Conservation (phyloP, 768 basidiomycete species). For the Suillus fuscotomentosus region DNA sequence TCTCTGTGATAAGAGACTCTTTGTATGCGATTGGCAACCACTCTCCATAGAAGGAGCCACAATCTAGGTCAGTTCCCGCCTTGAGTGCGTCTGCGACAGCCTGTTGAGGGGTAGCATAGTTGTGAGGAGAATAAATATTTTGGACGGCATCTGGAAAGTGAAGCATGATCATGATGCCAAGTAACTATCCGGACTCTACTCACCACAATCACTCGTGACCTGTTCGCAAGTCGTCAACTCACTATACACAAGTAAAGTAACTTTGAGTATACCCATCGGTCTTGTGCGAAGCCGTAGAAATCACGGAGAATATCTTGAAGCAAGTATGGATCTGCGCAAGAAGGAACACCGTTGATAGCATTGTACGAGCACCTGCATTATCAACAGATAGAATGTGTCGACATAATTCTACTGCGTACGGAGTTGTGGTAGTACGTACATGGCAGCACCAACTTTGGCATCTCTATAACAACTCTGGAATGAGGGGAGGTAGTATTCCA, state of each 20-base stretch:
- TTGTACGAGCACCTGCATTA: slow-evolving; percentile 50
- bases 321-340: slow-evolving; percentile 53
- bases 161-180: neutral
- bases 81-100: slow-evolving; percentile 50
- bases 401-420: neutral
- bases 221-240: neutral
- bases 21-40: slow-evolving; percentile 49
- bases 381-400: neutral
- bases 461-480: slow-evolving; percentile 63
- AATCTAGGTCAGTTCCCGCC: slow-evolving; percentile 56
- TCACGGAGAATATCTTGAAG: slow-evolving; percentile 52
- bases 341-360: slow-evolving; percentile 57
- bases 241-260: neutral
- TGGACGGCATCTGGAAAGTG: slow-evolving; percentile 18
- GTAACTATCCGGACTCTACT: slow-evolving; percentile 12
- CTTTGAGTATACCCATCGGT: slow-evolving; percentile 42
- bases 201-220: slow-evolving; percentile 53
- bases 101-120: slow-evolving; percentile 43
- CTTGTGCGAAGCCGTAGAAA: slow-evolving; percentile 48
- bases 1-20: slow-evolving; percentile 44
- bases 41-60: slow-evolving; percentile 45
- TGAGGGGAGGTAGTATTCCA: slow-evolving; percentile 52
- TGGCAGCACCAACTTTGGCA: slow-evolving; percentile 56
- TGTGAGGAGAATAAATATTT: slow-evolving; percentile 49
- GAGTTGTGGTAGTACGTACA: slow-evolving; percentile 25